A percentile compares a stretch with the other conserved stretches of the same genome.
phyloP scores from a whole-genome alignment of 2,329 filamentous ascomycete genomes.

The Hymenoscyphus scutula region DNA sequence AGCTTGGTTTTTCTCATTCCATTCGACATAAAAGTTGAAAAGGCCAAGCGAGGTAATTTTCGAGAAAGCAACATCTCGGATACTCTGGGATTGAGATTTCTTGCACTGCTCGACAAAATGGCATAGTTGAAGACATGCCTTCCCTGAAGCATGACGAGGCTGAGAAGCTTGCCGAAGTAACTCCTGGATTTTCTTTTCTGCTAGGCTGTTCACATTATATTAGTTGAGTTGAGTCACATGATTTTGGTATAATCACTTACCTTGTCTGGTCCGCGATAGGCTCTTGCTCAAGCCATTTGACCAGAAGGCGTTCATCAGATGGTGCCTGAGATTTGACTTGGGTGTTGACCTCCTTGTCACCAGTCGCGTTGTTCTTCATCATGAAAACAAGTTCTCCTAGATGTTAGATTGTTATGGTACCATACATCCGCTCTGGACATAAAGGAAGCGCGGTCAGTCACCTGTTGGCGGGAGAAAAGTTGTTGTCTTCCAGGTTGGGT shows the following conservation, averaged over 20 bases:
- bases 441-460: not conserved
- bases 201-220: slow-evolving; percentile 21
- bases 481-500: too few relatives aligned
- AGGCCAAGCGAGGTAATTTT: slow-evolving; percentile 47
- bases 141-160: slow-evolving; percentile 54
- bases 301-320: slow-evolving; percentile 27
- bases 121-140: slow-evolving; percentile 58
- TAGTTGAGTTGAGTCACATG: slow-evolving; percentile 6
- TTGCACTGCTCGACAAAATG: slow-evolving; percentile 60
- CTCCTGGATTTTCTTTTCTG: slow-evolving; percentile 23
- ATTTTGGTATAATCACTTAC: slow-evolving; percentile 36
- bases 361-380: not conserved
- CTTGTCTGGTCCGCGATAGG: slow-evolving; percentile 36
- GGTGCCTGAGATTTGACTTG: slow-evolving; percentile 14
- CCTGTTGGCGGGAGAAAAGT: not conserved
- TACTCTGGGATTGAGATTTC: slow-evolving; percentile 44
- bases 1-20: slow-evolving; percentile 65
- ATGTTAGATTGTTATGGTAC: not conserved
- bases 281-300: slow-evolving; percentile 46
- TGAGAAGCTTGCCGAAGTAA: slow-evolving; percentile 38
- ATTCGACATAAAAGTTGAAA: slow-evolving; percentile 63
- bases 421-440: not conserved
- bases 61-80: slow-evolving; percentile 53
- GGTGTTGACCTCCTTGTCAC: not conserved
- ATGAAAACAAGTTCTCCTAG: not conserved